Base-by-base conservation (phyloP, 2,329 filamentous ascomycete genomes). In the Phoma sp. region DNA sequence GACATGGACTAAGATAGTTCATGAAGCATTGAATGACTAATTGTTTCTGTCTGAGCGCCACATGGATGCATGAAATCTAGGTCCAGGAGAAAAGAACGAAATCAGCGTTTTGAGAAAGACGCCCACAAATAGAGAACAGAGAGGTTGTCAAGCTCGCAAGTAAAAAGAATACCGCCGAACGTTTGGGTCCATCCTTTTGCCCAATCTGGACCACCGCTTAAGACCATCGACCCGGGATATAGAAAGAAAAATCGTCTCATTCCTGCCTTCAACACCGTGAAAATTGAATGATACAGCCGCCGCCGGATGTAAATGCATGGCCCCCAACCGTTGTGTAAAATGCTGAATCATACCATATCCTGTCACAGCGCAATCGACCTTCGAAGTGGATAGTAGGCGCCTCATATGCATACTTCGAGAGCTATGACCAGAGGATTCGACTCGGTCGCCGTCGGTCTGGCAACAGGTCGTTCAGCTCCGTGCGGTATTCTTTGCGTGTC, bases 281-380 rank as follows among this genome's bases (percentile, higher is more conserved):
- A 48, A 56, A 54, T 61, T 64, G 58, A 69, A 69, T 69, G 61
- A 72, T 72, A 72, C 65, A 74, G 70, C 72, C 70, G 61, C 72
- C 73, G 40, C 67, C 71, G 48, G 62, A 60, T 71, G 69, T 69
- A 70, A 74, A 75, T 74, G 71, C 72, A 73, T 60, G 57, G 6
- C 27, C 55, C 58, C 64, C 65, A 64, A 67, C 61, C 65, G 46
- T 61, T 55, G 60, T 58, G 54, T 62, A 62, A 62, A 56, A 70
- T 71, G 62, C 61, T 65, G 60, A 64, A 62, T 59, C 59, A 14
- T 42, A 60, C 57, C 37, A 29, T 46, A 27, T 23, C 46, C 32
- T 38, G 24, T 36, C 37, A 9, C 36, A 39, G 18, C 50, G 32
- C 42, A 46, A 41, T 23, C 38, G 32, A 42, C 42, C 41, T 32